Conservation (phyloP, 768 basidiomycete species). For the Lactarius hatsudake region DNA sequence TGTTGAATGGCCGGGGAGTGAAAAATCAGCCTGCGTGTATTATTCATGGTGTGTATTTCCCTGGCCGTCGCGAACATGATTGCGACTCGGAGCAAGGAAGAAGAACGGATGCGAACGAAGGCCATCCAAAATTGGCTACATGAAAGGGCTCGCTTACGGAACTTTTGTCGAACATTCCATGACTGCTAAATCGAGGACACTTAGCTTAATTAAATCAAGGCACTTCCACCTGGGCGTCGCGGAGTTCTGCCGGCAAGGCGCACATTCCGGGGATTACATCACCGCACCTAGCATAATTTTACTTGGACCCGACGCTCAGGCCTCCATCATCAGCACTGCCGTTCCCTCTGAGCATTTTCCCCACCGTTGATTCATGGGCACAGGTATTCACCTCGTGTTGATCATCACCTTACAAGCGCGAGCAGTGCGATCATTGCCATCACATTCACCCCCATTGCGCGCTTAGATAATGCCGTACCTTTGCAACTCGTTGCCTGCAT, state of each 20-base stretch:
- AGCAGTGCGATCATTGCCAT: constrained; percentile 23
- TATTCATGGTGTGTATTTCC: background rate
- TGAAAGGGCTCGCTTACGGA: constrained; percentile 21
- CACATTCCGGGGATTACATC: constrained; percentile 27
- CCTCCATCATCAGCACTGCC: background rate
- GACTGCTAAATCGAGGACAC: constrained; percentile 27
- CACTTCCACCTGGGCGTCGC: constrained; percentile 24
- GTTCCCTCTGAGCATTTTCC: background rate
- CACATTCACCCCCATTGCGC: constrained; percentile 18
- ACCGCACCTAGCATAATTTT: constrained; percentile 17
- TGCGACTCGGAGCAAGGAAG: constrained; percentile 27
- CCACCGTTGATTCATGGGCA: background rate
- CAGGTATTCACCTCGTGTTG: background rate
- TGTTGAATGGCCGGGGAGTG: background rate
- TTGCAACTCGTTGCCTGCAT: constrained; percentile 26
- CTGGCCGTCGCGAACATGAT: constrained; percentile 13
- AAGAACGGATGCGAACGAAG: constrained; percentile 23
- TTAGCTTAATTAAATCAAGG: constrained; percentile 30
- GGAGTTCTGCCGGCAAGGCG: constrained; percentile 24
- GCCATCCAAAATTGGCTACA: constrained; percentile 28
- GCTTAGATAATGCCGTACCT: constrained; percentile 30
- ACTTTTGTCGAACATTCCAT: constrained; percentile 22
- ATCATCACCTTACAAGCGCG: constrained; percentile 6
- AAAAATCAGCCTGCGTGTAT: background rate
- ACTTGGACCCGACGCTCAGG: background rate